Conservation (phyloP, 1,284 basidiomycete genomes). For the Ustilago tritici region DNA sequence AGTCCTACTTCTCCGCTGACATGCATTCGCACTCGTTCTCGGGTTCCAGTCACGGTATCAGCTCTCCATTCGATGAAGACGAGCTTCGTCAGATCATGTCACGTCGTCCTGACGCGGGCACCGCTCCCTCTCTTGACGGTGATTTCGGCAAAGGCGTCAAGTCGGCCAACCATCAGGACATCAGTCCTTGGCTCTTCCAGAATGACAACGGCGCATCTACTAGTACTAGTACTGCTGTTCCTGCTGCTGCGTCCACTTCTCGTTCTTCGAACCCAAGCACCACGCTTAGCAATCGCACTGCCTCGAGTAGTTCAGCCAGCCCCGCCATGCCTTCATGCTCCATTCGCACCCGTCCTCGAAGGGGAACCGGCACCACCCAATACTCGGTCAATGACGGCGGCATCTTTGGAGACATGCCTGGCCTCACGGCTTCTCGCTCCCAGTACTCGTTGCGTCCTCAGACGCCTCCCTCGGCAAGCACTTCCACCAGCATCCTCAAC, state of each 20-base stretch:
- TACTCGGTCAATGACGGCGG: slow-evolving; percentile 20
- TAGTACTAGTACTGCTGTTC: slow-evolving; percentile 5
- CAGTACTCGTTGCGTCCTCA: slow-evolving; percentile 38
- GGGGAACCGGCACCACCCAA: slow-evolving; percentile 22
- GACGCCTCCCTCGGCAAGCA: slow-evolving; percentile 52
- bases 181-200: slow-evolving; percentile 58
- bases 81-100: slow-evolving; percentile 51
- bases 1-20: slow-evolving; percentile 13
- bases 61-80: slow-evolving; percentile 41
- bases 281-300: not conserved
- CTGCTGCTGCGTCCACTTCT: slow-evolving; percentile 19
- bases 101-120: slow-evolving; percentile 9
- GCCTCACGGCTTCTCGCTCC: slow-evolving; percentile 32
- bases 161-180: slow-evolving; percentile 47
- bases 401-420: slow-evolving; percentile 16
- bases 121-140: slow-evolving; percentile 11
- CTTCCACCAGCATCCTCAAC: slow-evolving; percentile 45
- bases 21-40: slow-evolving; percentile 15
- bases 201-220: slow-evolving; percentile 17
- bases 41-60: slow-evolving; percentile 34
- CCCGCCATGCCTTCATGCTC: slow-evolving; percentile 4
- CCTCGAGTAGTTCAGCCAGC: not conserved
- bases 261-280: not conserved
- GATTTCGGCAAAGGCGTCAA: slow-evolving; percentile 30
- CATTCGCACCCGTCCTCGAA: slow-evolving; percentile 22